Evolutionary conservation across 1,139 yeast species (phyloP).

Genomic region (Candida labiduridarum): DNA sequence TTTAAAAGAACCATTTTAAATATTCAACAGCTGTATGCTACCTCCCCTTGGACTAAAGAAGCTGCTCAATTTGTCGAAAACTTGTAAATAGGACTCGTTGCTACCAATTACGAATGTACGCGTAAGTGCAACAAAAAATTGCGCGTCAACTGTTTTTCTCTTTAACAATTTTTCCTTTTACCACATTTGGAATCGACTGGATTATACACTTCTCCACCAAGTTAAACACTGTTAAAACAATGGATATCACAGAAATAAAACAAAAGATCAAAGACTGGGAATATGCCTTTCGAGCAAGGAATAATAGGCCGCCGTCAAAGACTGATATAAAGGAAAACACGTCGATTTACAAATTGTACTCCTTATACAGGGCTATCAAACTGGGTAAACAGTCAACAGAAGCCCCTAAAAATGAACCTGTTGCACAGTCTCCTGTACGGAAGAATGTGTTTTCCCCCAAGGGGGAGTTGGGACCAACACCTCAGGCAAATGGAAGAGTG

Average conservation of each 20-base stretch:
- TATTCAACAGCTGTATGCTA: constrained; percentile 18
- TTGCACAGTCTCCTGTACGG: background rate
- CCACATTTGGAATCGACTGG: background rate
- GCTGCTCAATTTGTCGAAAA: constrained; percentile 12
- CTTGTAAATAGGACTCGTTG: constrained; percentile 12
- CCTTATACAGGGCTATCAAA: constrained; percentile 12
- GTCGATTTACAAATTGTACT: constrained; percentile 45
- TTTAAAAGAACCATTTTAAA: constrained; percentile 23
- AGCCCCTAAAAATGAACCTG: constrained; percentile 4
- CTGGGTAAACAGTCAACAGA: constrained; percentile 10
- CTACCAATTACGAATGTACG: constrained; percentile 2
- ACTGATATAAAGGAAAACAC: constrained; percentile 53
- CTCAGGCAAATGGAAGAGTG: constrained; percentile 71
- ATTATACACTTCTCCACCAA: background rate
- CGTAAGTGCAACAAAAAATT: constrained; percentile 3
- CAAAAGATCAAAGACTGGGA: constrained; percentile 68
- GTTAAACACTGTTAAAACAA: background rate
- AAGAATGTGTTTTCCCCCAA: constrained; percentile 6
- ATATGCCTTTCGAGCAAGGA: constrained; percentile 39
- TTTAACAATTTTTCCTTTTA: background rate
- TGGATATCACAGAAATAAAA: constrained; percentile 25
- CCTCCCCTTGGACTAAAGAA: constrained; percentile 16
- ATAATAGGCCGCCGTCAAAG: constrained; percentile 54
- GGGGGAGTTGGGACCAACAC: constrained; percentile 70
- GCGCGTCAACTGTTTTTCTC: background rate